phyloP scores from a whole-genome alignment of 2,329 filamentous ascomycete genomes.

The Cladorrhinum sp. region DNA sequence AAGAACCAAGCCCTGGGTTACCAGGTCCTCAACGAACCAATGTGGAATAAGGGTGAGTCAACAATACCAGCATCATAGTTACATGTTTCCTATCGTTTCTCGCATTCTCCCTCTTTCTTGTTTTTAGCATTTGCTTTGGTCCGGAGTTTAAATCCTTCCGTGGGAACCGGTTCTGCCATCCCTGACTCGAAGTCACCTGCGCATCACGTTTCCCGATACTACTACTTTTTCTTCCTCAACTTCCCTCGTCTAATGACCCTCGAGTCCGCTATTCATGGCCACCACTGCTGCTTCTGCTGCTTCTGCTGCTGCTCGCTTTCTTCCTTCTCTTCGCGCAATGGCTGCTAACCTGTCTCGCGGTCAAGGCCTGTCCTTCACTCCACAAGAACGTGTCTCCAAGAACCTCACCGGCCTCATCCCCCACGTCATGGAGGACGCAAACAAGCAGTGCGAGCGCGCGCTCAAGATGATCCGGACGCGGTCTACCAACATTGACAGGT shows the following conservation, averaged over 20 bases:
- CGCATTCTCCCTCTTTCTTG: slow-evolving; percentile 6
- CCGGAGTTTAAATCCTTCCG: slow-evolving; percentile 8
- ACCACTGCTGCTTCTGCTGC: too few relatives aligned
- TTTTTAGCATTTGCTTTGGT: slow-evolving; percentile 4
- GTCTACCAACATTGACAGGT: slow-evolving; percentile 72
- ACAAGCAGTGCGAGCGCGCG: slow-evolving; percentile 62
- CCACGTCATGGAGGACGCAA: slow-evolving; percentile 59
- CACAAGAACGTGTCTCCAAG: slow-evolving; percentile 60
- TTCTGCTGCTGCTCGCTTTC: background rate
- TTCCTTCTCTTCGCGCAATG: slow-evolving; percentile 13
- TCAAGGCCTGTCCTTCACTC: slow-evolving; percentile 61
- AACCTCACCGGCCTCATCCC: slow-evolving; percentile 66
- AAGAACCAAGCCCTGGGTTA: slow-evolving; percentile 55
- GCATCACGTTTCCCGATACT: background rate
- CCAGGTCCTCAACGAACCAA: slow-evolving; percentile 59
- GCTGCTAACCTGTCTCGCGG: slow-evolving; percentile 19
- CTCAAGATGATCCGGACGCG: slow-evolving; percentile 72
- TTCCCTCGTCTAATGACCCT: background rate
- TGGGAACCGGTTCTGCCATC: slow-evolving; percentile 2
- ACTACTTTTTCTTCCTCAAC: background rate
- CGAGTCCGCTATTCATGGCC: background rate
- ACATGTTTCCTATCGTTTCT: slow-evolving; percentile 10
- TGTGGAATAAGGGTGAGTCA: slow-evolving; percentile 63
- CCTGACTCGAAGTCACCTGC: slow-evolving; percentile 5
- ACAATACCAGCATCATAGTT: slow-evolving; percentile 1